Conservation (phyloP, 2,329 filamentous ascomycete species). For the Colletotrichum sp. region DNA sequence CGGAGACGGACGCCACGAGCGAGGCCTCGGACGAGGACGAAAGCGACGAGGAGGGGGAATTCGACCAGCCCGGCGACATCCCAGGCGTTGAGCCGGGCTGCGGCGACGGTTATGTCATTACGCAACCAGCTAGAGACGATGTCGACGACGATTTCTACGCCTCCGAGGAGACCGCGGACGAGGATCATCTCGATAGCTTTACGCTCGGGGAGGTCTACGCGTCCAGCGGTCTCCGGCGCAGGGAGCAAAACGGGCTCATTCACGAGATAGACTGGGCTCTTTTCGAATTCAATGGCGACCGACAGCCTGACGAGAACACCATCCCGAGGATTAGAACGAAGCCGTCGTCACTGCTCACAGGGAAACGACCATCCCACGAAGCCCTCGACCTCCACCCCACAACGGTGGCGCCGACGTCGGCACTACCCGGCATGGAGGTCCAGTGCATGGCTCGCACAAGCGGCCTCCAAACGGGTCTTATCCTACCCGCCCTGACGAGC, state of each 20-base stretch:
- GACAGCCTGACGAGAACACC: constrained; percentile 74
- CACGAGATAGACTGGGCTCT: constrained; percentile 98
- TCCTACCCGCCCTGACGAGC: constrained; percentile 78
- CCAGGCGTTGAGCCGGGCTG: constrained; percentile 77
- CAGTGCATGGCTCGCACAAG: constrained; percentile 90
- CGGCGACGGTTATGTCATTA: constrained; percentile 80
- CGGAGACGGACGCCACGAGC: constrained; percentile 57
- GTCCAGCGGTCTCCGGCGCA: constrained; percentile 85
- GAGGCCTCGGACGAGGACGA: constrained; percentile 53
- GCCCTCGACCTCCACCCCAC: constrained; percentile 54
- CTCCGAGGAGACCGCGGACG: constrained; percentile 69
- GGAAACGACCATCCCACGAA: constrained; percentile 24
- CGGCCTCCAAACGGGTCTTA: constrained; percentile 79
- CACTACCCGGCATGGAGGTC: constrained; percentile 77
- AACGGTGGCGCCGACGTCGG: constrained; percentile 61
- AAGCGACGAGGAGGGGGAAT: constrained; percentile 56
- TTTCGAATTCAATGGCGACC: constrained; percentile 76
- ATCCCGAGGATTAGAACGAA: constrained; percentile 52
- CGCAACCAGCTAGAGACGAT: constrained; percentile 90
- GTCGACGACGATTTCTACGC: constrained; percentile 85
- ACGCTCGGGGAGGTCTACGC: constrained; percentile 85
- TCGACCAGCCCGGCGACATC: constrained; percentile 74
- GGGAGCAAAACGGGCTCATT: constrained; percentile 71
- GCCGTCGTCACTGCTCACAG: constrained; percentile 1
- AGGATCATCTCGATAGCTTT: constrained; percentile 84